Evolutionary conservation across 164 flowering plant species (phyloP), one percentile per base, ranked within the genome.

Genomic region (Sextonia rubra): DNA sequence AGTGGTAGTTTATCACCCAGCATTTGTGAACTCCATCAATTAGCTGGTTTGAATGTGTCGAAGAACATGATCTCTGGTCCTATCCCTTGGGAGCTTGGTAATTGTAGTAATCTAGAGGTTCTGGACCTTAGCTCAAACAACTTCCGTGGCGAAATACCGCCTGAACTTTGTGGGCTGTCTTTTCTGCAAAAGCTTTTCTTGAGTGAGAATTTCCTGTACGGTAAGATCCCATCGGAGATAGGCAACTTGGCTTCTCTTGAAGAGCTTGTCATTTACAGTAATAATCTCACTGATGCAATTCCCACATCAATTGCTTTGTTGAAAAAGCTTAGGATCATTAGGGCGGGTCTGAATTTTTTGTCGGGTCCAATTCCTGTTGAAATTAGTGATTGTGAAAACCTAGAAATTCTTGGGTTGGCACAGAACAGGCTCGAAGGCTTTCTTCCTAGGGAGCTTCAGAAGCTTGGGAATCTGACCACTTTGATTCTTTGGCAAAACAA

Each of bases 51-150:
- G 20, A 85, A 89, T 66, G 26, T 87, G 56, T 87, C 92, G 0
- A 73, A 66, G 3, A 89, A 87, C 70, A 76, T 78, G 72, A 74
- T 89, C 55, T 80, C 86, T n/a, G 93, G 88, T 68, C 77, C 82
- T 26, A 65, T 87, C 61, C 89, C 91, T 49, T n/a, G 22, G 20
- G 78, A 75, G 30, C 69, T 87, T 58, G 73, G 67, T 60, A 3
- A 68, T 17, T 85, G 88, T 64, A 71, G n/a, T 17, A 75, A 69
- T 48, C 76, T 86, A 37, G 76, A 83, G 77, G 69, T 76, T 71
- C 74, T 87, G 69, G 87, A 85, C 80, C 84, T 87, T 37, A 82
- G 86, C 77, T 83, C 85, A 0, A 89, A 89, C 72, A 81, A 84
- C 44, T 77, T 89, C 64, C 83, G 85, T 71, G 81, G 84, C 2